A percentile compares a stretch with the other conserved stretches of the same genome.
phyloP scores from a whole-genome alignment of 352 stramenopile species.

The Pythium guiyangense region DNA sequence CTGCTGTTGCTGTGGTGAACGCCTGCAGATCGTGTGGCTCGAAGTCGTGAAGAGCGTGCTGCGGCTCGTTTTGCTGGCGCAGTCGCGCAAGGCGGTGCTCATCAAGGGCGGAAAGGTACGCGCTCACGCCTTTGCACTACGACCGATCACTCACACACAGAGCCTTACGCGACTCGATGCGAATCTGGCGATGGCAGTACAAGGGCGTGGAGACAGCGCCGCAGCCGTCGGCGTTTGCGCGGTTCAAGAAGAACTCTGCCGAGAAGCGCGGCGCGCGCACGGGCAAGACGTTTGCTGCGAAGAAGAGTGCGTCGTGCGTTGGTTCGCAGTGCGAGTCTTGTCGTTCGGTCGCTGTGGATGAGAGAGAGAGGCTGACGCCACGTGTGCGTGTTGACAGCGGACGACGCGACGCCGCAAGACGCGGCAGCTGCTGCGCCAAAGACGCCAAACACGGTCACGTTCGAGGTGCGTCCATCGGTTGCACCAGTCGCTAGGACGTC shows the following conservation, averaged over 20 bases:
- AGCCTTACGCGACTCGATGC: neutral
- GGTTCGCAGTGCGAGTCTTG: neutral
- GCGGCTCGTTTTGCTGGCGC: constrained; percentile 58
- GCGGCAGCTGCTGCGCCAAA: constrained; percentile 8
- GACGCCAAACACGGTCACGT: constrained; percentile 40
- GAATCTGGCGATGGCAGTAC: constrained; percentile 22
- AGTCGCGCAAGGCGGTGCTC: constrained; percentile 54
- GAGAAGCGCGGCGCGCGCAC: constrained; percentile 60
- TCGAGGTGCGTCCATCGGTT: constrained; percentile 27
- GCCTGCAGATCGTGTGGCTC: constrained; percentile 62
- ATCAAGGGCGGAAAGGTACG: constrained; percentile 52
- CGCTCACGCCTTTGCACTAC: neutral
- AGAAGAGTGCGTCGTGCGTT: constrained; percentile 14
- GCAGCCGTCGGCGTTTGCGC: constrained; percentile 43
- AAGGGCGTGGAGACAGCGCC: constrained; percentile 46
- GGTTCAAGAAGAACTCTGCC: constrained; percentile 43
- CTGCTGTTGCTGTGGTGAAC: neutral
- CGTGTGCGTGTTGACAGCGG: neutral
- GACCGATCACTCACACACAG: neutral
- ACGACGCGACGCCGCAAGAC: constrained; percentile 6
- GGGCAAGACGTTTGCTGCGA: constrained; percentile 63
- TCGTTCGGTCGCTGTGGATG: constrained; percentile 4
- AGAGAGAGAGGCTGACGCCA: neutral
- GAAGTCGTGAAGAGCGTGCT: constrained; percentile 71
- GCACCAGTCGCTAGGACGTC: too few relatives aligned